These are phyloP conservation scores for Verticillium nubilum DNA, from an alignment of 2,329 filamentous ascomycete genomes.

Conservation along the genomic window DNA sequence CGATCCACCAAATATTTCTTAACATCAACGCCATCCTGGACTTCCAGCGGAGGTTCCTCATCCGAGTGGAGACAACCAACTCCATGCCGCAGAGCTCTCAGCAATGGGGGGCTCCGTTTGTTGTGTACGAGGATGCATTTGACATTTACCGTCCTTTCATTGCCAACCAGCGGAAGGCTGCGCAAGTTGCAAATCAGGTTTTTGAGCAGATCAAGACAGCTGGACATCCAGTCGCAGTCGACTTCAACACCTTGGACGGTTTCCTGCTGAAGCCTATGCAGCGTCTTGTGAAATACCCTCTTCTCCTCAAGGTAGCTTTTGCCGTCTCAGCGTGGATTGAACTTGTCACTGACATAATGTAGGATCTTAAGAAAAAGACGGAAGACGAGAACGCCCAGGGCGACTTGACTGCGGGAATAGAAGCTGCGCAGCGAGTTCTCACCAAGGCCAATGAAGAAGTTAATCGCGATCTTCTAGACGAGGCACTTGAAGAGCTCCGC, in stretches of 20 bases:
- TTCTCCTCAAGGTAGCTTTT: constrained; percentile 68
- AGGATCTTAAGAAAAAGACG: constrained; percentile 84
- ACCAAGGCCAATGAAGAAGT: constrained; percentile 87
- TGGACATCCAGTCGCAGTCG: constrained; percentile 74
- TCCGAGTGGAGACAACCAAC: constrained; percentile 93
- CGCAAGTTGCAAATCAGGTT: constrained; percentile 73
- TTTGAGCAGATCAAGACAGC: constrained; percentile 82
- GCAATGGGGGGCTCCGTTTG: constrained; percentile 92
- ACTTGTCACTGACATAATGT: constrained; percentile 17
- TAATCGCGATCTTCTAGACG: constrained; percentile 76
- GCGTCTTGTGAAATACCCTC: constrained; percentile 86
- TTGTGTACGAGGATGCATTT: constrained; percentile 79
- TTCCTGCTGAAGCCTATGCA: constrained; percentile 98
- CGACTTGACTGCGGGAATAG: constrained; percentile 72
- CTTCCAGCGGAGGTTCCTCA: constrained; percentile 91
- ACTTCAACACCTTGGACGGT: constrained; percentile 81
- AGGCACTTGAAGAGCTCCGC: constrained; percentile 78
- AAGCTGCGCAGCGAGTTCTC: constrained; percentile 75
- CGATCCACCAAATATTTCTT: constrained; percentile 90
- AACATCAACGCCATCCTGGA: constrained; percentile 94
- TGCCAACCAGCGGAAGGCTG: constrained; percentile 89
- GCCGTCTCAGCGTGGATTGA: not conserved
- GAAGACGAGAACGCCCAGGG: constrained; percentile 65
- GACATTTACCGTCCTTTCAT: constrained; percentile 96
- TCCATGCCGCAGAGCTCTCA: constrained; percentile 71